A percentile compares a stretch with the other conserved stretches of the same genome.
Evolutionary conservation across 2,329 filamentous ascomycete species (phyloP).

Genomic region (Phyllosticta citribraziliensis): DNA sequence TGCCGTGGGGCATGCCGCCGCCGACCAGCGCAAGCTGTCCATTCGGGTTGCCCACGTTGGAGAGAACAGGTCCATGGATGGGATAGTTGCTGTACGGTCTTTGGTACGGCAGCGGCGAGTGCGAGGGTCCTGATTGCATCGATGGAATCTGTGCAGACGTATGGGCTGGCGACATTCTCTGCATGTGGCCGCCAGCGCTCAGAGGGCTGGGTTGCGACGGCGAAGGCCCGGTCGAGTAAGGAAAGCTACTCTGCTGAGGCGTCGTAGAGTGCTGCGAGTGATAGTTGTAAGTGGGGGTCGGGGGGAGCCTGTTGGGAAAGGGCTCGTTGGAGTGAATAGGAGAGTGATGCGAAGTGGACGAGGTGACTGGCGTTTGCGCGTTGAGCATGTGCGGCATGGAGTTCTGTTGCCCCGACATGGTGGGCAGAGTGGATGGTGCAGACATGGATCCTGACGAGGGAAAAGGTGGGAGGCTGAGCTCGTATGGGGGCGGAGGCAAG

Average conservation of each 20-base stretch:
- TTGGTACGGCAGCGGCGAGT: conserved; percentile 38
- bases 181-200: conserved; percentile 35
- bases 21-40: conserved; percentile 63
- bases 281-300: conserved; percentile 53
- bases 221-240: conserved; percentile 40
- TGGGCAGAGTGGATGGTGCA: conserved; percentile 39
- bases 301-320: conserved; percentile 45
- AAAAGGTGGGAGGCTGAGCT: conserved; percentile 56
- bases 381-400: conserved; percentile 38
- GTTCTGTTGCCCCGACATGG: conserved; percentile 37
- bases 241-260: conserved; percentile 38
- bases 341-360: conserved; percentile 33
- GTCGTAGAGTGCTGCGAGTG: conserved; percentile 44
- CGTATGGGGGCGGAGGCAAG: conserved; percentile 58
- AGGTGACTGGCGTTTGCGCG: conserved; percentile 29
- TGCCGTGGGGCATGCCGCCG: conserved; percentile 40
- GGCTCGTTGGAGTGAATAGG: conserved; percentile 50
- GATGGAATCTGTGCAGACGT: conserved; percentile 34
- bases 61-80: conserved; percentile 61
- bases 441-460: conserved; percentile 49
- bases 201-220: conserved; percentile 41
- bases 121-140: conserved; percentile 39
- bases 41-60: conserved; percentile 66
- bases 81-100: conserved; percentile 39
- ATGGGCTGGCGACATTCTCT: conserved; percentile 44